phyloP scores from a whole-genome alignment of 2,329 filamentous ascomycete genomes.

The Ophiostoma sp. region DNA sequence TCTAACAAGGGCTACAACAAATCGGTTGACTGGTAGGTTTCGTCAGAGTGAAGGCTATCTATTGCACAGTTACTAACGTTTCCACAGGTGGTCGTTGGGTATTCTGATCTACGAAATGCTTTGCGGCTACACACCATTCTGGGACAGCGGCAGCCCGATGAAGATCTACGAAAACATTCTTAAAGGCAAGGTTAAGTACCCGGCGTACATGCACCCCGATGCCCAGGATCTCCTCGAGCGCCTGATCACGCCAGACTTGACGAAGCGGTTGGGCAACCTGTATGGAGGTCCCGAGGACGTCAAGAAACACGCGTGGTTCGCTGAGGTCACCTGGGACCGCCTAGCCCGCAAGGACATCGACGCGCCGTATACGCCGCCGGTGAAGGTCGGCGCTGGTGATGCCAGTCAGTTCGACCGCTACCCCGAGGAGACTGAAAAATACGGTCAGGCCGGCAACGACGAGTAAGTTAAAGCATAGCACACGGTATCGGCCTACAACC shows the following conservation, averaged over 20 bases:
- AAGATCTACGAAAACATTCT: constrained; percentile 99
- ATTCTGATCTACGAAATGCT: constrained; percentile 99
- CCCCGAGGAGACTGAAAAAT: constrained; percentile 92
- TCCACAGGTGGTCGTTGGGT: constrained; percentile 87
- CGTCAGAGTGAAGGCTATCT: neutral
- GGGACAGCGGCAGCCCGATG: constrained; percentile 96
- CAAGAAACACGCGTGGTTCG: constrained; percentile 94
- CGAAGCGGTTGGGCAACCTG: constrained; percentile 91
- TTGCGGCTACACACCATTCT: constrained; percentile 97
- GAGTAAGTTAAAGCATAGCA: constrained; percentile 63
- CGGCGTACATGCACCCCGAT: constrained; percentile 90
- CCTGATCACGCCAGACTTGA: constrained; percentile 91
- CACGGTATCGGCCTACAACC: neutral
- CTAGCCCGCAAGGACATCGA: constrained; percentile 95
- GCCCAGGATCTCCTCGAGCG: constrained; percentile 90
- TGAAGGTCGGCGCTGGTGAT: constrained; percentile 90
- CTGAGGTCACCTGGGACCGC: constrained; percentile 96
- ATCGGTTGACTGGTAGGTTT: constrained; percentile 84
- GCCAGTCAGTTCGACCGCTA: constrained; percentile 98
- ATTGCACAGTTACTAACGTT: neutral
- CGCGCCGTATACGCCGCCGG: constrained; percentile 93
- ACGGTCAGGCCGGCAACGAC: constrained; percentile 76
- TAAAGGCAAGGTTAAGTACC: constrained; percentile 93
- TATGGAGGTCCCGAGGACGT: constrained; percentile 89
- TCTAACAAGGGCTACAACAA: constrained; percentile 99